Percentiles rank a stretch among this genome's conserved stretches.
These are phyloP conservation scores for Mrakia frigida DNA, from an alignment of 768 basidiomycete species.

Conservation along the genomic window DNA sequence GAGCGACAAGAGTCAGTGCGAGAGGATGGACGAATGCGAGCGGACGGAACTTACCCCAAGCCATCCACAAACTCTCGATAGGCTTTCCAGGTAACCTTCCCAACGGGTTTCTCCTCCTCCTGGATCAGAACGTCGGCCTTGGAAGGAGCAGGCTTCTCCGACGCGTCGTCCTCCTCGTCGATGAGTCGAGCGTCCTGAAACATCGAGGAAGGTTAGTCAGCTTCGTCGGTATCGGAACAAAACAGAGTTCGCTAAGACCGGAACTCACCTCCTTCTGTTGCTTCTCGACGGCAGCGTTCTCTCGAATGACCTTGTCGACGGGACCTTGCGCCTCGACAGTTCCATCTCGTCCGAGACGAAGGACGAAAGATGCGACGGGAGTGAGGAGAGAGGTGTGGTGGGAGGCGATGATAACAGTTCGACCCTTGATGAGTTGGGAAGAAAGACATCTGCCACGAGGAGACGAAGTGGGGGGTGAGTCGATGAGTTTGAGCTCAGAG, in stretches of 20 bases:
- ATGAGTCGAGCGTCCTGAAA: neutral
- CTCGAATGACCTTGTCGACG: constrained; percentile 35
- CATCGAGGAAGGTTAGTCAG: no score
- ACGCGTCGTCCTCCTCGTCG: constrained; percentile 24
- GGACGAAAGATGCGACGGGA: constrained; percentile 42
- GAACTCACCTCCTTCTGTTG: neutral
- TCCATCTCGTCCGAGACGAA: constrained; percentile 41
- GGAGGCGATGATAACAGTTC: constrained; percentile 56
- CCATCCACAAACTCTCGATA: constrained; percentile 26
- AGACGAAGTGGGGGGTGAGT: no score
- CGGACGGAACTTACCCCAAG: constrained; percentile 36
- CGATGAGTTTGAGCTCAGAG: no score
- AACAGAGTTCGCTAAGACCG: no score
- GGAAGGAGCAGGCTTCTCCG: constrained; percentile 24
- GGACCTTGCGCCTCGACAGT: constrained; percentile 38
- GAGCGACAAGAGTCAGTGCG: no score
- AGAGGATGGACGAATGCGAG: neutral
- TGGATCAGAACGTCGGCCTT: constrained; percentile 38
- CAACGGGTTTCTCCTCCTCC: constrained; percentile 41
- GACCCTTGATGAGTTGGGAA: constrained; percentile 50
- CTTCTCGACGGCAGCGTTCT: constrained; percentile 25
- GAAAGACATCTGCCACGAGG: constrained; percentile 42
- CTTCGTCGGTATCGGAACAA: no score
- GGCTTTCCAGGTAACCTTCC: neutral
- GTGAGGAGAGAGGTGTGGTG: constrained; percentile 41